Percentiles rank a stretch among this genome's conserved stretches.
These are phyloP conservation scores for Golubevia sp. DNA, from an alignment of 1,284 basidiomycete species.

Conservation along the genomic window DNA sequence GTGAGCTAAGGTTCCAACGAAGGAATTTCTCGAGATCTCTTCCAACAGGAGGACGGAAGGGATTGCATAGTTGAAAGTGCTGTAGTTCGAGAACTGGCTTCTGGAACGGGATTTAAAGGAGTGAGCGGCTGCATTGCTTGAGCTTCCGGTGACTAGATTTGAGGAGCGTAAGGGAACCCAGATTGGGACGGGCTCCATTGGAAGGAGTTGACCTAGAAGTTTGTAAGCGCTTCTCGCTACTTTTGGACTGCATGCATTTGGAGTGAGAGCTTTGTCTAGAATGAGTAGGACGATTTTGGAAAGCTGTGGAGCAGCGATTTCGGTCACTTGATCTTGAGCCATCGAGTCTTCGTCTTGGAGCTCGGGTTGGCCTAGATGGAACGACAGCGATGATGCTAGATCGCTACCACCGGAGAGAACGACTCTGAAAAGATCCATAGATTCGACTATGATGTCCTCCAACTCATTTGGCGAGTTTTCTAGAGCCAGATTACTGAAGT, in stretches of 20 bases:
- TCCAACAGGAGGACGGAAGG: conserved; percentile 24
- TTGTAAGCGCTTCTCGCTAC: conserved; percentile 30
- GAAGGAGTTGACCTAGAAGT: conserved; percentile 35
- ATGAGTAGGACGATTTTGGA: conserved; percentile 30
- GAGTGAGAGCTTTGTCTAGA: conserved; percentile 32
- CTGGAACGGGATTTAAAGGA: no score
- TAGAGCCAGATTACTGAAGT: conserved; percentile 23
- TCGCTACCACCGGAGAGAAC: conserved; percentile 31
- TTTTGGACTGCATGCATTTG: conserved; percentile 22
- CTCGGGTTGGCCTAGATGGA: conserved; percentile 37
- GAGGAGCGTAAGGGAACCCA: conserved; percentile 49
- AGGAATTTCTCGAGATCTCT: conserved; percentile 24
- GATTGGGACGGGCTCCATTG: conserved; percentile 31
- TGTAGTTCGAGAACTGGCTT: no score
- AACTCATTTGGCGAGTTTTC: conserved; percentile 18
- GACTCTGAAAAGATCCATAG: conserved; percentile 40
- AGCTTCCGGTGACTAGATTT: conserved; percentile 40
- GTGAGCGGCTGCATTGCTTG: conserved; percentile 10
- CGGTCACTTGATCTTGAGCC: conserved; percentile 28
- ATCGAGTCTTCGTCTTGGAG: conserved; percentile 23
- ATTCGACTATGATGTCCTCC: conserved; percentile 34
- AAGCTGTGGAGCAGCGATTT: conserved; percentile 16
- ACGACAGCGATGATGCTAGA: conserved; percentile 32
- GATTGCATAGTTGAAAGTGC: background rate
- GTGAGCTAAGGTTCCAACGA: conserved; percentile 27